Conservation (phyloP, 1,284 basidiomycete species). For the Rhizoctonia solani region DNA sequence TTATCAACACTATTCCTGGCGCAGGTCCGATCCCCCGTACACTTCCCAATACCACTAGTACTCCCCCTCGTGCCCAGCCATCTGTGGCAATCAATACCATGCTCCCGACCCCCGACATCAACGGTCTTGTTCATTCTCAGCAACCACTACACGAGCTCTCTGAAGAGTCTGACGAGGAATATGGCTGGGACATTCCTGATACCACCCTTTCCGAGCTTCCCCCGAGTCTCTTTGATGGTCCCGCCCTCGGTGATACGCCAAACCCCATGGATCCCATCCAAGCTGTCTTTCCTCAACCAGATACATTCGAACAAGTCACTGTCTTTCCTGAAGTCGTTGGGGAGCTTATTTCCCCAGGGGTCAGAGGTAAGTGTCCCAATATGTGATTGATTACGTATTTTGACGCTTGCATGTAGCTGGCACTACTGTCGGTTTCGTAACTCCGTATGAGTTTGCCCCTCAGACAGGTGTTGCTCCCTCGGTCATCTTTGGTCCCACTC, state of each 20-base stretch:
- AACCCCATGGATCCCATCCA: too few species aligned
- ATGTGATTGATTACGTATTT: not conserved
- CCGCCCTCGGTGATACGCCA: too few species aligned
- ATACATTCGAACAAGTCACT: not conserved
- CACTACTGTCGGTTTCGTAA: not conserved
- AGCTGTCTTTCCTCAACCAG: not conserved
- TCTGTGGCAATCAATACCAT: not conserved
- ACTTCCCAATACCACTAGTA: too few species aligned
- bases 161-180: conserved; percentile 18
- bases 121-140: conserved; percentile 14
- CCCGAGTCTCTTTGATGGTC: too few species aligned
- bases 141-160: not conserved
- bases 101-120: not conserved
- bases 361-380: conserved; percentile 1
- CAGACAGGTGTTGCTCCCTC: not conserved
- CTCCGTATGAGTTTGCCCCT: not conserved
- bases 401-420: not conserved
- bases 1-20: conserved; percentile 11
- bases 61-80: not conserved
- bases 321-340: not conserved
- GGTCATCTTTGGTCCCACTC: conserved; percentile 14
- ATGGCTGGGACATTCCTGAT: too few species aligned
- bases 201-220: too few species aligned
- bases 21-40: conserved; percentile 7
- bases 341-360: conserved; percentile 15